Evolutionary conservation across 139 green algal genomes (phyloP).

Genomic region (Astrephomene gubernaculifera): DNA sequence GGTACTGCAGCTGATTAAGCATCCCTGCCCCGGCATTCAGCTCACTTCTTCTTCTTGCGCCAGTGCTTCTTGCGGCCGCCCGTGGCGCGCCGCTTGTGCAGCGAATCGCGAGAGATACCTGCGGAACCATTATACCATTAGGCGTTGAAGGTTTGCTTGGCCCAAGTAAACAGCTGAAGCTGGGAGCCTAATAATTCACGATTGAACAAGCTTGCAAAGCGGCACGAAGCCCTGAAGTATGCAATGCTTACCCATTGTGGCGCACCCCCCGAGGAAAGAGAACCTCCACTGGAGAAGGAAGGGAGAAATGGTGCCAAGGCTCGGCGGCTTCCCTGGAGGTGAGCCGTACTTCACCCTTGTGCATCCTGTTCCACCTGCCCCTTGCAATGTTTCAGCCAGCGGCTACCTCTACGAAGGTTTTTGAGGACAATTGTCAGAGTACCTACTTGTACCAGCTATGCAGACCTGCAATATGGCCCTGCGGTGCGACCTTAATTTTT

Average conservation of each 20-base stretch:
- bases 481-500: slow-evolving; percentile 14
- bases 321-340: too few relatives aligned
- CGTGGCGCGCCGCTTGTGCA: slow-evolving; percentile 97
- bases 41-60: slow-evolving; percentile 99
- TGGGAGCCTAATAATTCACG: not conserved
- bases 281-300: not conserved
- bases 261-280: slow-evolving; percentile 31
- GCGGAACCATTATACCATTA: slow-evolving; percentile 20
- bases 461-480: slow-evolving; percentile 36
- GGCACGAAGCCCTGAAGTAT: not conserved
- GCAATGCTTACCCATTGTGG: slow-evolving; percentile 39
- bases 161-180: not conserved
- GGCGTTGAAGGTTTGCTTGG: not conserved
- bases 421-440: too few relatives aligned
- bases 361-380: too few relatives aligned
- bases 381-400: too few relatives aligned
- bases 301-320: too few relatives aligned
- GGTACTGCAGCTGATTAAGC: not conserved
- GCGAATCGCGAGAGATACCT: slow-evolving; percentile 98
- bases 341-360: too few relatives aligned
- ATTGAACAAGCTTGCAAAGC: not conserved
- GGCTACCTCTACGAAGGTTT: too few relatives aligned
- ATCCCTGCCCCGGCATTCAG: not conserved
- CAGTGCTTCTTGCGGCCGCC: slow-evolving; percentile 97
- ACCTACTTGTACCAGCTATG: too few relatives aligned